Evolutionary conservation across 1,284 basidiomycete genomes (phyloP).

Genomic region (Trichosporon sp.): DNA sequence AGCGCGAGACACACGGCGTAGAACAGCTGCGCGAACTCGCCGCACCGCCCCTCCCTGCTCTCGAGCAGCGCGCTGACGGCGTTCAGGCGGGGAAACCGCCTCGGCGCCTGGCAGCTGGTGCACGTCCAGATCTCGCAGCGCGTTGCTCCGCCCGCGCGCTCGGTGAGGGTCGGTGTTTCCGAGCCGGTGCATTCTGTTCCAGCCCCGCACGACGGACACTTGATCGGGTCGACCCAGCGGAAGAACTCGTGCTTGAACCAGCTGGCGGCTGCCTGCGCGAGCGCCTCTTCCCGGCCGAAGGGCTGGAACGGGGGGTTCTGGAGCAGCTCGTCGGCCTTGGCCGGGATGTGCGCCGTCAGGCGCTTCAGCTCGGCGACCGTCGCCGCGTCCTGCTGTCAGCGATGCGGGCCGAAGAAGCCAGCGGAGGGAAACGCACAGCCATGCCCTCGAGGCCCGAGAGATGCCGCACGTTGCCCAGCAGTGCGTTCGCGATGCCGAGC

Average conservation of each 20-base stretch:
- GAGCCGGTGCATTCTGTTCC: conserved; percentile 27
- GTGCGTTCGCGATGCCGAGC: neutral
- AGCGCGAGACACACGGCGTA: conserved; percentile 49
- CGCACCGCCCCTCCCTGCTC: conserved; percentile 51
- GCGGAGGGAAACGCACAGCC: neutral
- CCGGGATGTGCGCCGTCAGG: neutral
- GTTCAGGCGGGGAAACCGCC: conserved; percentile 50
- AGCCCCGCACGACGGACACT: conserved; percentile 44
- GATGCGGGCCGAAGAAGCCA: neutral
- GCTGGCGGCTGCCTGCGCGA: conserved; percentile 46
- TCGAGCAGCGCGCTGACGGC: conserved; percentile 40
- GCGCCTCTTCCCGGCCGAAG: conserved; percentile 32
- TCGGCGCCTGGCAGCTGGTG: conserved; percentile 23
- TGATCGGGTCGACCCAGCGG: conserved; percentile 53
- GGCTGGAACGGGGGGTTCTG: conserved; percentile 26
- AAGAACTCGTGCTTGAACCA: conserved; percentile 53
- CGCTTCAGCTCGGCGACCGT: neutral
- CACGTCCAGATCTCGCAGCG: conserved; percentile 46
- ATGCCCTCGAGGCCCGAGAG: neutral
- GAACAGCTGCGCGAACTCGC: conserved; percentile 54
- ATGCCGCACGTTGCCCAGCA: neutral
- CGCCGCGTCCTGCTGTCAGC: neutral
- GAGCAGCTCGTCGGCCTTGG: neutral
- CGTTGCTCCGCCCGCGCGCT: conserved; percentile 45
- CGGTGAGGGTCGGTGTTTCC: conserved; percentile 30